Percentiles rank a stretch among this genome's conserved stretches.
Conservation (phyloP, 2,329 filamentous ascomycete genomes). For the Decorospora gaudefroyi region DNA sequence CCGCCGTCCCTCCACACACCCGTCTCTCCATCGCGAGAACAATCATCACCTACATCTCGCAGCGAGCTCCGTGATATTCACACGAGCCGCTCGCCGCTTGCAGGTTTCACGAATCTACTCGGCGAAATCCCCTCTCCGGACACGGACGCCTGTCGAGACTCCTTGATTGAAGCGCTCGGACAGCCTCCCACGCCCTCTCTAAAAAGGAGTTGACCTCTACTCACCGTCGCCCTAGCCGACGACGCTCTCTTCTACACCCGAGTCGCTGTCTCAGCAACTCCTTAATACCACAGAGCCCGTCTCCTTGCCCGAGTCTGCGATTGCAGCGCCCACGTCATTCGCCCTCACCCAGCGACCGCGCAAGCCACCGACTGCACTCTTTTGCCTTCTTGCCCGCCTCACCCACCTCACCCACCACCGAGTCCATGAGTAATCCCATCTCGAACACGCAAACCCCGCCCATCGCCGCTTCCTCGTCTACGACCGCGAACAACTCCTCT, state of each 20-base stretch:
- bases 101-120: constrained; percentile 46
- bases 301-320: constrained; percentile 39
- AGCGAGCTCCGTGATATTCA: constrained; percentile 36
- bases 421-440: constrained; percentile 63
- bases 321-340: constrained; percentile 29
- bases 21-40: constrained; percentile 45
- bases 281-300: constrained; percentile 28
- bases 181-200: constrained; percentile 42
- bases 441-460: constrained; percentile 56
- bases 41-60: constrained; percentile 35
- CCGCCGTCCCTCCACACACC: constrained; percentile 17
- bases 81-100: constrained; percentile 45
- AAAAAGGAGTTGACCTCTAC: constrained; percentile 33
- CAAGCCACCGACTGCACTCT: constrained; percentile 16
- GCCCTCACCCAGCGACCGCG: constrained; percentile 20
- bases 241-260: constrained; percentile 33
- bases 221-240: constrained; percentile 26
- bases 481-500: constrained; percentile 54
- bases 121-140: constrained; percentile 41
- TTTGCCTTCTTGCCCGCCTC: neutral
- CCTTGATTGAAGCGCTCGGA: constrained; percentile 40
- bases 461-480: constrained; percentile 54
- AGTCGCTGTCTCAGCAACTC: constrained; percentile 34
- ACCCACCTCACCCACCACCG: constrained; percentile 20
- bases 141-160: constrained; percentile 38